A percentile compares a stretch with the other conserved stretches of the same genome.
Conservation (phyloP, 2,329 filamentous ascomycete genomes). For the Fusarium praegraminearum region DNA sequence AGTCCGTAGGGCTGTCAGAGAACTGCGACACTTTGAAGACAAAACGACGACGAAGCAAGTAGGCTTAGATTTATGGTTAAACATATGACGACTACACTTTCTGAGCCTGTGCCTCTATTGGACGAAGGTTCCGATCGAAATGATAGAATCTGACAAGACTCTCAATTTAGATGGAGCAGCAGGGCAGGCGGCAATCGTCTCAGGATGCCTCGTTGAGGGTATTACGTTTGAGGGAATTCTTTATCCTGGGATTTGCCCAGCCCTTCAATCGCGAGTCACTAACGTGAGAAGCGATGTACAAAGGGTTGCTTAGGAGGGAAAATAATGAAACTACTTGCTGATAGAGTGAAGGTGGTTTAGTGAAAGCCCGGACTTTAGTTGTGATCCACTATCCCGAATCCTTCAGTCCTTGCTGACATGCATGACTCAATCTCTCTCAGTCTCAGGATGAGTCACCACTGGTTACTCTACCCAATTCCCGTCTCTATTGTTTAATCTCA, state of each 20-base stretch:
- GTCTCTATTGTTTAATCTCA: no score
- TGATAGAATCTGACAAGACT: not conserved
- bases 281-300: no score
- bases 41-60: not conserved
- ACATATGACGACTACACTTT: not conserved
- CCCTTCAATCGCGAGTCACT: no score
- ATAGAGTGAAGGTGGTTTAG: not conserved
- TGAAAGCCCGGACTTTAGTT: not conserved
- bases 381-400: not conserved
- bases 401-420: not conserved
- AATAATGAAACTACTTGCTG: not conserved
- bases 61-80: constrained; percentile 3
- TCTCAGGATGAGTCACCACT: not conserved
- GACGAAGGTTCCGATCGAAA: accelerated
- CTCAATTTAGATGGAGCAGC: no score
- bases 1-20: constrained; percentile 1
- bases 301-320: accelerated
- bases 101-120: accelerated
- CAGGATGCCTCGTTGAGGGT: no score
- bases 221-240: no score
- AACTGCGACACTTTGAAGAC: no score
- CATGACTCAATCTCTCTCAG: not conserved
- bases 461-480: not conserved
- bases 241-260: no score
- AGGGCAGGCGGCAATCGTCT: no score